Evolutionary conservation across 148 eudicot species (phyloP).

Genomic region (Silene latifolia): DNA sequence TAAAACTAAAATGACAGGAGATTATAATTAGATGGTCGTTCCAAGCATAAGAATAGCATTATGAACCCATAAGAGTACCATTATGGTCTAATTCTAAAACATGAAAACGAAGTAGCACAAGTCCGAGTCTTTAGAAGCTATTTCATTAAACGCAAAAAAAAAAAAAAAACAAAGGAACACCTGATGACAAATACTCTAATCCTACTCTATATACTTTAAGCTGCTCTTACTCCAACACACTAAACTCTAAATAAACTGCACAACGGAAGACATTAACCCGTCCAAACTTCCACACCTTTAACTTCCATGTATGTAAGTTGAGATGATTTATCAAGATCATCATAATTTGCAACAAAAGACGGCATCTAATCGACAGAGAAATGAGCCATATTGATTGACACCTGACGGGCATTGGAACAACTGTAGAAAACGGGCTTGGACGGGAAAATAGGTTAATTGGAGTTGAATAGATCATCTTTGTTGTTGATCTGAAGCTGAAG

Average conservation of each 20-base stretch:
- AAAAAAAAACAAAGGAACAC: slow-evolving; percentile 12
- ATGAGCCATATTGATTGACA: background rate
- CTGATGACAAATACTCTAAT: slow-evolving; percentile 15
- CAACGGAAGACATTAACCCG: slow-evolving; percentile 25
- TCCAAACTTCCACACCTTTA: slow-evolving; percentile 27
- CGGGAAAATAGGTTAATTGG: slow-evolving; percentile 1
- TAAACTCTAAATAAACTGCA: slow-evolving; percentile 29
- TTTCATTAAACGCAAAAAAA: slow-evolving; percentile 18
- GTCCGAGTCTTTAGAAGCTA: slow-evolving; percentile 19
- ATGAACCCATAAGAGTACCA: background rate
- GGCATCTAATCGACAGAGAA: background rate
- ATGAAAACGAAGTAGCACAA: background rate
- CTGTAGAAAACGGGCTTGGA: slow-evolving; percentile 14
- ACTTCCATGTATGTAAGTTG: slow-evolving; percentile 22
- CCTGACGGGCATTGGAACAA: slow-evolving; percentile 4
- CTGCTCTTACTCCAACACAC: slow-evolving; percentile 23
- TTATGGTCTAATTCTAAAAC: slow-evolving; percentile 4
- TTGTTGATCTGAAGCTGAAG: slow-evolving; percentile 71
- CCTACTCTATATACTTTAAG: slow-evolving; percentile 33
- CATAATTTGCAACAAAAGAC: slow-evolving; percentile 2
- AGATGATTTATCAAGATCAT: slow-evolving; percentile 10
- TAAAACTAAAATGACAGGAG: too few relatives aligned
- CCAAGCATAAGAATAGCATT: slow-evolving; percentile 10
- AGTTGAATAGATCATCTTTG: slow-evolving; percentile 46
- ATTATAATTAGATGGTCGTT: background rate